Conservation (phyloP, 768 basidiomycete genomes). For the Mycena latifolia region DNA sequence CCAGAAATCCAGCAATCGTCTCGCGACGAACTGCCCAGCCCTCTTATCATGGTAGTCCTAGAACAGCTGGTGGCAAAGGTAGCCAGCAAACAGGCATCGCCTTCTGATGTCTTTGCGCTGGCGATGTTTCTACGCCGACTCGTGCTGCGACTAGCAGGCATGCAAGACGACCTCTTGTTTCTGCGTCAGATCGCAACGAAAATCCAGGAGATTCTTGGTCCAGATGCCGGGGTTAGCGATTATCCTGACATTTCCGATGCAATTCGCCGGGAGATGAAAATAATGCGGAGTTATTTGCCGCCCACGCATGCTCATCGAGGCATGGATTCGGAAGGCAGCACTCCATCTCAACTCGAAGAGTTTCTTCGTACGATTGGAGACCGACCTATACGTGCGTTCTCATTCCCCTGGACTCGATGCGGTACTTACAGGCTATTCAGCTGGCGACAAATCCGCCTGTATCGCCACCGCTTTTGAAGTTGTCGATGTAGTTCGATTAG, state of each 20-base stretch:
- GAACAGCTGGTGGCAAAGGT: conserved; percentile 84
- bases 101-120: conserved; percentile 75
- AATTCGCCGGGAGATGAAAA: conserved; percentile 57
- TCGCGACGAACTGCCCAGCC: conserved; percentile 67
- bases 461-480: conserved; percentile 63
- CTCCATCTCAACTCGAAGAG: conserved; percentile 43
- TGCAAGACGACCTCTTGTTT: conserved; percentile 59
- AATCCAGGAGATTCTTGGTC: conserved; percentile 50
- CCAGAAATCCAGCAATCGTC: conserved; percentile 31
- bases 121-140: conserved; percentile 75
- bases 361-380: conserved; percentile 61
- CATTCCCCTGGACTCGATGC: background rate
- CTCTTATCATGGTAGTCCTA: conserved; percentile 82
- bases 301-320: conserved; percentile 9
- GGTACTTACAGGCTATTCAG: conserved; percentile 44
- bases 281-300: conserved; percentile 53
- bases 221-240: conserved; percentile 47
- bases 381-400: conserved; percentile 60
- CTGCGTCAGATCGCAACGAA: conserved; percentile 49
- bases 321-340: background rate
- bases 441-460: conserved; percentile 48
- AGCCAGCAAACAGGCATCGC: conserved; percentile 61
- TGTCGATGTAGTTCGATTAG: conserved; percentile 73
- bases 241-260: conserved; percentile 52
- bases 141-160: conserved; percentile 66